phyloP scores from a whole-genome alignment of 805 yeast species.

The Candida rishiriensis region DNA sequence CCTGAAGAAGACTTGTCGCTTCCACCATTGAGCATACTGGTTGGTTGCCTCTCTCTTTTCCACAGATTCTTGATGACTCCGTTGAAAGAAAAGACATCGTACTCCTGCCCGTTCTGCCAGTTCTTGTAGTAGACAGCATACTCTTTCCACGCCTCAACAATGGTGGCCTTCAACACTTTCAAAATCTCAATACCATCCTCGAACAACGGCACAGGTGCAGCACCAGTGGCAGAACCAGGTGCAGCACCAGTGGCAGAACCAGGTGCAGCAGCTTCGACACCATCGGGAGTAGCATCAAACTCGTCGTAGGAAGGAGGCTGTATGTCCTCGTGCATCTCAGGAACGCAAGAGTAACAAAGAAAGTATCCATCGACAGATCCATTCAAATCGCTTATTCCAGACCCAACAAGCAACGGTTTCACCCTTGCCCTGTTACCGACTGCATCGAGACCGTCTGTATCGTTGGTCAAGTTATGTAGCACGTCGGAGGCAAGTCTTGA shows the following conservation, averaged over 20 bases:
- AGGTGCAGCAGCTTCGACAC: no score
- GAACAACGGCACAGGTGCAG: background rate
- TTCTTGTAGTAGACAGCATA: slow-evolving; percentile 47
- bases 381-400: slow-evolving; percentile 74
- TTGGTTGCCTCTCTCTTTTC: slow-evolving; percentile 29
- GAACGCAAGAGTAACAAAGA: slow-evolving; percentile 65
- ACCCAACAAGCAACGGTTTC: slow-evolving; percentile 66
- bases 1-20: slow-evolving; percentile 1
- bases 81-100: slow-evolving; percentile 59
- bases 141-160: slow-evolving; percentile 73
- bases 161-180: slow-evolving; percentile 47
- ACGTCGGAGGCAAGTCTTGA: slow-evolving; percentile 55
- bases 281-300: background rate
- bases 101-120: slow-evolving; percentile 64
- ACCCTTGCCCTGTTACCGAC: slow-evolving; percentile 33
- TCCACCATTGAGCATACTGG: background rate
- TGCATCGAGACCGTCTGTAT: slow-evolving; percentile 9
- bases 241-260: no score
- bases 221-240: background rate
- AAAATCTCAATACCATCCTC: slow-evolving; percentile 31
- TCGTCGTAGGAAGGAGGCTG: slow-evolving; percentile 13
- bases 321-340: slow-evolving; percentile 34
- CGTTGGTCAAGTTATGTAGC: slow-evolving; percentile 57
- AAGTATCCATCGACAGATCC: slow-evolving; percentile 75
- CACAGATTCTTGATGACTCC: slow-evolving; percentile 55